Evolutionary conservation across 805 yeast species (phyloP).

Genomic region (Candida silvatica): DNA sequence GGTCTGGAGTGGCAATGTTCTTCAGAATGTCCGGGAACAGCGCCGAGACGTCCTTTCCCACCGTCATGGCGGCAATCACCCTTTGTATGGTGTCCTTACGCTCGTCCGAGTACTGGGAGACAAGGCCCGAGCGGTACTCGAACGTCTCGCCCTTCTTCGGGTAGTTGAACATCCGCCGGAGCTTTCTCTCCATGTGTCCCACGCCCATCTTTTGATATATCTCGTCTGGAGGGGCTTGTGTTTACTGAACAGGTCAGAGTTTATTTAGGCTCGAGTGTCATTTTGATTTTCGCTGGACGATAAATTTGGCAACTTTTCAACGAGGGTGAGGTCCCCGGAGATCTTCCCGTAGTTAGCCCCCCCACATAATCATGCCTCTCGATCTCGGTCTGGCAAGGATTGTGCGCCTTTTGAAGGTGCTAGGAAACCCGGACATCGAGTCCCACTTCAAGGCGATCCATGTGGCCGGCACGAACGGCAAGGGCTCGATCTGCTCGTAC

Average conservation of each 20-base stretch:
- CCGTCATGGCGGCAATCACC: conserved; percentile 96
- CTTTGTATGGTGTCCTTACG: conserved; percentile 95
- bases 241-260: background rate
- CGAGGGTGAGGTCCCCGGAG: background rate
- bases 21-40: conserved; percentile 93
- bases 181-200: conserved; percentile 36
- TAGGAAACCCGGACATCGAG: conserved; percentile 62
- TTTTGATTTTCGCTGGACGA: too few species aligned
- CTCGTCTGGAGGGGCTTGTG: background rate
- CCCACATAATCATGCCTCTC: conserved; percentile 31
- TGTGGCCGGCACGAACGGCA: conserved; percentile 95
- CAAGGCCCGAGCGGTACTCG: conserved; percentile 84
- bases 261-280: too few species aligned
- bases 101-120: conserved; percentile 90
- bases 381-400: conserved; percentile 53
- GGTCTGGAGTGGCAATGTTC: conserved; percentile 92
- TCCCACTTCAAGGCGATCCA: conserved; percentile 59
- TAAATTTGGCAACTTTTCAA: too few species aligned
- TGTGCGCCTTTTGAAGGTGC: conserved; percentile 29
- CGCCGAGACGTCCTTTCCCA: conserved; percentile 92
- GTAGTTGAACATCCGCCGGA: conserved; percentile 47
- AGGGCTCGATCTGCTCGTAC: conserved; percentile 88
- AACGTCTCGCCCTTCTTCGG: conserved; percentile 73
- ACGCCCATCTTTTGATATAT: conserved; percentile 7
- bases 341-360: background rate